A percentile compares a stretch with the other conserved stretches of the same genome.
These are phyloP conservation scores for Colletotrichum theobromicola DNA, from an alignment of 2,329 filamentous ascomycete species.

Conservation along the genomic window DNA sequence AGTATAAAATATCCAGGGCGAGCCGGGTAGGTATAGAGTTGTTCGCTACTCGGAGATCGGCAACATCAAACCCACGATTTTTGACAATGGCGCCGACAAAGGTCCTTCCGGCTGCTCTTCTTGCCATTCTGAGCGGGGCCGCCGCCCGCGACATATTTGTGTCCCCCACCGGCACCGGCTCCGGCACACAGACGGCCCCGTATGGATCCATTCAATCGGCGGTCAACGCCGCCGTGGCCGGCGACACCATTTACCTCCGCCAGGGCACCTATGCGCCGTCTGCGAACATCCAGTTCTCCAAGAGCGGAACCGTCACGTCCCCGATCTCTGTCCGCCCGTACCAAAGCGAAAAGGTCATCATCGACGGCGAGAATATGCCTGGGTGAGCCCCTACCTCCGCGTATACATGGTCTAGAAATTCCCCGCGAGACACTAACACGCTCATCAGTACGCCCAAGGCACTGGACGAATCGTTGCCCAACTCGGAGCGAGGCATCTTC, in stretches of 20 bases:
- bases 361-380: conserved; percentile 47
- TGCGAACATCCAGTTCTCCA: conserved; percentile 47
- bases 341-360: conserved; percentile 42
- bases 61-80: neutral
- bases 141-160: conserved; percentile 39
- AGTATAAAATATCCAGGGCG: neutral
- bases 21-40: neutral
- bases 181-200: conserved; percentile 40
- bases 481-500: conserved; percentile 45
- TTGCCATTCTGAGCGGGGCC: neutral
- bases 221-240: conserved; percentile 44
- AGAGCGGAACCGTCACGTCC: conserved; percentile 39
- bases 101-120: neutral
- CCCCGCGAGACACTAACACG: neutral
- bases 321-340: conserved; percentile 46
- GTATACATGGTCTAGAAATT: neutral
- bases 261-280: conserved; percentile 46
- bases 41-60: neutral
- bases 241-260: conserved; percentile 46
- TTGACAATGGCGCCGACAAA: neutral
- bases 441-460: conserved; percentile 39
- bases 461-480: conserved; percentile 40
- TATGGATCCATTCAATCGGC: conserved; percentile 47
- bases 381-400: conserved; percentile 12
- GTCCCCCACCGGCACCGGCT: conserved; percentile 40